A percentile compares a stretch with the other conserved stretches of the same genome.
These are phyloP conservation scores for Komagataella populi DNA, from an alignment of 805 yeast genomes.

Conservation along the genomic window DNA sequence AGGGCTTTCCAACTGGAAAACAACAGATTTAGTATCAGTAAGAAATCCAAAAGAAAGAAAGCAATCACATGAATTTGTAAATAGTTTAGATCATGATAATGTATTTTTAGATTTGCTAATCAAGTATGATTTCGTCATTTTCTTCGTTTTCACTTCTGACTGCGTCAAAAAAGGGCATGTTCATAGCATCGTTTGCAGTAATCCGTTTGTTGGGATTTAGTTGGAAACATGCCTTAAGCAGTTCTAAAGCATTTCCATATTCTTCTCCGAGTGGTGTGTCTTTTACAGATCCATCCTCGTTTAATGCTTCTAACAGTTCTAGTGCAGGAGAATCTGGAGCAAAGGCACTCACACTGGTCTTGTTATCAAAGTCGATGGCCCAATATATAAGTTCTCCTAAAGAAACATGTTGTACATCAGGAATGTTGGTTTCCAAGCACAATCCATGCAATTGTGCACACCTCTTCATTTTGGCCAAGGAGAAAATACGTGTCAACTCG, in stretches of 20 bases:
- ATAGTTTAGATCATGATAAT: neutral
- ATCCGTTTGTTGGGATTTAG: slow-evolving; percentile 44
- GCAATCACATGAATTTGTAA: neutral
- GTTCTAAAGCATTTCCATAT: slow-evolving; percentile 32
- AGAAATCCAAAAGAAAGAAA: neutral
- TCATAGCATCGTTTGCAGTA: slow-evolving; percentile 42
- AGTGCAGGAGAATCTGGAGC: slow-evolving; percentile 62
- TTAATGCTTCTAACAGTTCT: slow-evolving; percentile 43
- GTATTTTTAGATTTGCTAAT: slow-evolving; percentile 2
- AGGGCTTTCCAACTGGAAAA: slow-evolving; percentile 7
- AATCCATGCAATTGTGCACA: slow-evolving; percentile 83
- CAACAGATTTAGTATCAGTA: neutral
- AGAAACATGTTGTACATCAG: slow-evolving; percentile 25
- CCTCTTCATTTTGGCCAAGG: slow-evolving; percentile 53
- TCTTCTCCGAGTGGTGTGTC: slow-evolving; percentile 21
- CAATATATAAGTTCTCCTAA: slow-evolving; percentile 26
- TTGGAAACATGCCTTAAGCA: slow-evolving; percentile 42
- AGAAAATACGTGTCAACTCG: slow-evolving; percentile 75
- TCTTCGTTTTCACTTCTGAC: slow-evolving; percentile 9
- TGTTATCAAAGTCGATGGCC: slow-evolving; percentile 28
- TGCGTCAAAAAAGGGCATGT: slow-evolving; percentile 46
- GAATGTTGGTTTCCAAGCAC: slow-evolving; percentile 58
- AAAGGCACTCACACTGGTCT: slow-evolving; percentile 37
- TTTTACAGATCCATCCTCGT: slow-evolving; percentile 23
- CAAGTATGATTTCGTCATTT: slow-evolving; percentile 12